Base-by-base conservation (phyloP, 192 early-diverging fungal species). In the Funneliformis mosseae region DNA sequence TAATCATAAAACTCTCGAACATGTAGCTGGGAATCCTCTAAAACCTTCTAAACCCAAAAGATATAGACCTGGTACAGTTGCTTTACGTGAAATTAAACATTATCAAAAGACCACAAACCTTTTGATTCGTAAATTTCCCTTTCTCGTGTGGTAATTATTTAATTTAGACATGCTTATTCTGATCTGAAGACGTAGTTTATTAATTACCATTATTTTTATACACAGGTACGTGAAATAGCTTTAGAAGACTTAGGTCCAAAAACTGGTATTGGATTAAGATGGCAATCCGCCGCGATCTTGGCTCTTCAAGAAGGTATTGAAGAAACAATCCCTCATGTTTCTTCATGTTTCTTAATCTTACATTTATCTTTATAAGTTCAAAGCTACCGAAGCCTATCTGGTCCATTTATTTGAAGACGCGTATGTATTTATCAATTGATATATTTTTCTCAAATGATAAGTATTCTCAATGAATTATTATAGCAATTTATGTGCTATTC, bases 341-440 rank as follows among this genome's bases (percentile, higher is more conserved):
- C 45, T 41, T 39, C 43, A 27, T 77, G 45, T 14, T n/a, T 11
- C 21, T 21, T 61, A 18, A 18, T 60, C 16, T 48, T 60, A 59
- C 69, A 28, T n/a, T 66, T 25, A 1, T 38, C 67, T 18, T 16
- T 43, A n/a, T 39, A 38, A 43, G 6, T 23, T 16, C 39, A 39
- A 23, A 81, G 91, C 93, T 2, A 83, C 93, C 1, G 95, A 95
- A 83, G 92, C 93, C 23, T 98, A 88, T 81, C 76, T 95, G 84
- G 93, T 96, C 4, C 94, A 94, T 83, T 82, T 95, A 73, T 95
- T 96, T 85, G 95, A 97, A 84, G 96, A 97, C 80, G 92, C 96
- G 92, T 92, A 89, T 83, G 84, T 81, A 48, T 62, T 71, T 81
- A 87, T 27, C 42, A 43, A 21, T 25, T 62, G 43, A 33, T 0